Percentiles rank a stretch among this genome's conserved stretches.
phyloP scores from a whole-genome alignment of 495 filamentous ascomycete genomes.

The Neurospora sp. region DNA sequence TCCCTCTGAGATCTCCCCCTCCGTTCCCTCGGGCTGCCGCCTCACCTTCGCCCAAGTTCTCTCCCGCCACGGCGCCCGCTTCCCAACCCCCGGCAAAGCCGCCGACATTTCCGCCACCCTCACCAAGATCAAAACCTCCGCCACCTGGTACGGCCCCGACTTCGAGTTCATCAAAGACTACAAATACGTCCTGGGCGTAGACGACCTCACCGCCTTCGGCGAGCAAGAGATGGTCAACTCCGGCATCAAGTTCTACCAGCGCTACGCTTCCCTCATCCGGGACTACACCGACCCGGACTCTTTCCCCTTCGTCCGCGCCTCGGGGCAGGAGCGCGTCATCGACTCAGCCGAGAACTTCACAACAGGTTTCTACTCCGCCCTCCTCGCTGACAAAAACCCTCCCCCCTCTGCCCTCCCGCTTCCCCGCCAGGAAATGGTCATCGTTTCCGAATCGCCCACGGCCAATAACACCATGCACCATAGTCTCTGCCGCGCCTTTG shows the following conservation, averaged over 20 bases:
- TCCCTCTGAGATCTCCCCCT: conserved; percentile 46
- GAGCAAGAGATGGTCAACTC: conserved; percentile 64
- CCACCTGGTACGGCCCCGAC: conserved; percentile 42
- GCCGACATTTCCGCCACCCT: conserved; percentile 45
- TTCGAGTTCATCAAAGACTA: conserved; percentile 59
- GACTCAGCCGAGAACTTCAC: conserved; percentile 63
- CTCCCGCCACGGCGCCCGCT: conserved; percentile 74
- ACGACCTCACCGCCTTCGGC: conserved; percentile 65
- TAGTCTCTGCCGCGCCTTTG: conserved; percentile 55
- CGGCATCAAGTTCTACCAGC: conserved; percentile 60
- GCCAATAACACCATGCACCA: conserved; percentile 74
- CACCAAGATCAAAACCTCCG: conserved; percentile 47
- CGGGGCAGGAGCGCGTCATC: conserved; percentile 61
- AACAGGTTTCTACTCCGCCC: conserved; percentile 56
- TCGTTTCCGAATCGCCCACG: conserved; percentile 51
- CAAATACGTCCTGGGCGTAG: conserved; percentile 60
- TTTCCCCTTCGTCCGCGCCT: conserved; percentile 62
- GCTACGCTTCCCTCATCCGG: conserved; percentile 49
- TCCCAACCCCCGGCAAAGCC: conserved; percentile 58
- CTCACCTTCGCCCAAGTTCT: conserved; percentile 71
- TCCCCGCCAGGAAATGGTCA: conserved; percentile 45
- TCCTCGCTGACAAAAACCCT: conserved; percentile 30
- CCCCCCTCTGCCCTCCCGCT: conserved; percentile 16
- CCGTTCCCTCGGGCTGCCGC: conserved; percentile 51
- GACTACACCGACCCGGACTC: conserved; percentile 12